These are phyloP conservation scores for Penicillium diatomitis DNA, from an alignment of 495 filamentous ascomycete species.

Conservation along the genomic window DNA sequence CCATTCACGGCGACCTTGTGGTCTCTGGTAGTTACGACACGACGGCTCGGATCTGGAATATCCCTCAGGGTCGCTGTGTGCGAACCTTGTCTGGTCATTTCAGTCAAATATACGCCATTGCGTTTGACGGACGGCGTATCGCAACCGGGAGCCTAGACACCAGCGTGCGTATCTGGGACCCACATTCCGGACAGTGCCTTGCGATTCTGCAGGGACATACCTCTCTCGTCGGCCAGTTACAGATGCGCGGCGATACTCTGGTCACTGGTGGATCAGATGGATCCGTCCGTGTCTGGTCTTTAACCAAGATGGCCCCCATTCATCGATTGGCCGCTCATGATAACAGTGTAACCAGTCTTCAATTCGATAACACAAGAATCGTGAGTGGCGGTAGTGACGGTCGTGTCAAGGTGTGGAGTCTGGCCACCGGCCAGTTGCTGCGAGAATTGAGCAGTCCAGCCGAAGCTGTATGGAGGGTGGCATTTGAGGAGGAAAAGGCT, in stretches of 20 bases:
- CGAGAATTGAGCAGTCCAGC: conserved; percentile 83
- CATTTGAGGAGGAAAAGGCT: conserved; percentile 96
- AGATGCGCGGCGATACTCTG: conserved; percentile 87
- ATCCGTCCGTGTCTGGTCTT: conserved; percentile 89
- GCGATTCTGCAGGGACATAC: conserved; percentile 97
- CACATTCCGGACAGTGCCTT: conserved; percentile 73
- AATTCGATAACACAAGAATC: conserved; percentile 90
- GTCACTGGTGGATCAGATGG: conserved; percentile 96
- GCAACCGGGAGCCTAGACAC: conserved; percentile 97
- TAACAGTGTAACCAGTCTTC: conserved; percentile 93
- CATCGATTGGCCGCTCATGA: conserved; percentile 96
- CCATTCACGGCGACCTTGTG: conserved; percentile 89
- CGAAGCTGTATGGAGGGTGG: conserved; percentile 94
- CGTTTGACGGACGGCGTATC: conserved; percentile 85
- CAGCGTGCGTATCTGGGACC: conserved; percentile 95
- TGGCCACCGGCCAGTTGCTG: conserved; percentile 81
- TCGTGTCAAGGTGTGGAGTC: conserved; percentile 93
- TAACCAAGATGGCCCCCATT: conserved; percentile 79
- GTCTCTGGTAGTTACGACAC: conserved; percentile 97
- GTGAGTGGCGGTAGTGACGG: conserved; percentile 95
- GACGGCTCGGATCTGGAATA: conserved; percentile 94
- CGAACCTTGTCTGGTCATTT: conserved; percentile 90
- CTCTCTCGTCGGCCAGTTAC: conserved; percentile 91
- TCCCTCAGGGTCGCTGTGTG: conserved; percentile 83
- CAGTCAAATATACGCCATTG: conserved; percentile 97